phyloP scores from a whole-genome alignment of 2,329 filamentous ascomycete genomes.

The Lecanosticta acicola region DNA sequence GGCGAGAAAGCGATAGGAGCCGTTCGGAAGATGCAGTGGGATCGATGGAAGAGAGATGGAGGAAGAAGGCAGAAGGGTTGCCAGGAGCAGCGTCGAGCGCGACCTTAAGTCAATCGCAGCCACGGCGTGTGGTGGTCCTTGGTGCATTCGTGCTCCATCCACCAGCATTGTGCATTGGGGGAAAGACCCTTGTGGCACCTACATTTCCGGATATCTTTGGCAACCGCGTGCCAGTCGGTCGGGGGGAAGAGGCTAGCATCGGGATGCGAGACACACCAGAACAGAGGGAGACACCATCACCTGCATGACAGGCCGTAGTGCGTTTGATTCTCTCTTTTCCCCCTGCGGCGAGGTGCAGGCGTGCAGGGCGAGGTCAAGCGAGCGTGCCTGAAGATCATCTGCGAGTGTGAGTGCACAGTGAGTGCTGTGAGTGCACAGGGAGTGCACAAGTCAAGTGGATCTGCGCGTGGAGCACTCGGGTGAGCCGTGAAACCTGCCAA shows the following conservation, averaged over 20 bases:
- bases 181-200: too few relatives aligned
- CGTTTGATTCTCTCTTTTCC: not conserved
- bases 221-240: conserved; percentile 7
- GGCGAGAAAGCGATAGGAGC: not conserved
- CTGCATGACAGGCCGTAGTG: not conserved
- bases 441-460: too few relatives aligned
- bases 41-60: not conserved
- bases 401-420: too few relatives aligned
- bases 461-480: not conserved
- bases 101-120: not conserved
- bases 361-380: not conserved
- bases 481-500: conserved; percentile 1
- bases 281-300: not conserved
- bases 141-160: conserved; percentile 8
- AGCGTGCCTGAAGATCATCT: not conserved
- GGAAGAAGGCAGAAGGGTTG: not conserved
- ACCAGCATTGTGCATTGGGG: not conserved
- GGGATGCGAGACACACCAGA: not conserved
- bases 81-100: not conserved
- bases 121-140: too few relatives aligned
- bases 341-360: not conserved
- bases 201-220: conserved; percentile 7
- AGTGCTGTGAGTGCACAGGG: too few relatives aligned
- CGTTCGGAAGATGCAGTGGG: not conserved
- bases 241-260: conserved; percentile 5